Conservation (phyloP, 306 rosid species). For the Quercus wislizeni region DNA sequence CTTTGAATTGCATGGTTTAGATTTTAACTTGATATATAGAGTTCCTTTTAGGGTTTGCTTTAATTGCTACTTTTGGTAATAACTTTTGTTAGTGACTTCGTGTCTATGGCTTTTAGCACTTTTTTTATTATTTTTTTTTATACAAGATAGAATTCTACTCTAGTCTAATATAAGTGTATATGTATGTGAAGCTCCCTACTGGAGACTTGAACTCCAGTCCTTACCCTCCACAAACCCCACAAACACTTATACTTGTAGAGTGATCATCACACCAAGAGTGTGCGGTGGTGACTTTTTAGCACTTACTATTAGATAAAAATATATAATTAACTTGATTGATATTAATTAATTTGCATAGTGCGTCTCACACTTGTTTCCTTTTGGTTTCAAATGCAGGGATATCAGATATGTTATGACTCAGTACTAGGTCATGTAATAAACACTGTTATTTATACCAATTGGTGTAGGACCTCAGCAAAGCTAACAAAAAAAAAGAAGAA, state of each 20-base stretch:
- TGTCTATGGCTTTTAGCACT: background rate
- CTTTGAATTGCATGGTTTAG: background rate
- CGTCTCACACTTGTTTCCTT: slow-evolving; percentile 10
- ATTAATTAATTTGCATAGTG: background rate
- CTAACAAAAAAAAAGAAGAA: slow-evolving; percentile 30
- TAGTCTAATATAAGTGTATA: no score
- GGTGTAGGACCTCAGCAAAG: slow-evolving; percentile 43
- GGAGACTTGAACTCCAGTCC: no score
- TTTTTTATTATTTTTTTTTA: no score
- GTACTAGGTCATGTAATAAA: slow-evolving; percentile 26
- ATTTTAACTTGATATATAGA: background rate
- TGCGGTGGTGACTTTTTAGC: background rate
- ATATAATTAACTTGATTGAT: background rate
- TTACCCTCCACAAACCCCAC: no score
- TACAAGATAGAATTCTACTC: no score
- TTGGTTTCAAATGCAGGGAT: slow-evolving; percentile 40
- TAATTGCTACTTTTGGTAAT: background rate
- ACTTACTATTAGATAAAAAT: no score
- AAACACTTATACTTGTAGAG: no score
- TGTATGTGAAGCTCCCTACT: no score
- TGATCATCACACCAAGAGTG: no score
- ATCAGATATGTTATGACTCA: no score
- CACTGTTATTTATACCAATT: slow-evolving; percentile 25
- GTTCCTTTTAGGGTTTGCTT: background rate
- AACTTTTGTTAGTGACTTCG: background rate